phyloP scores from a whole-genome alignment of 192 early-diverging fungal genomes.

The Spinellus fusiger region DNA sequence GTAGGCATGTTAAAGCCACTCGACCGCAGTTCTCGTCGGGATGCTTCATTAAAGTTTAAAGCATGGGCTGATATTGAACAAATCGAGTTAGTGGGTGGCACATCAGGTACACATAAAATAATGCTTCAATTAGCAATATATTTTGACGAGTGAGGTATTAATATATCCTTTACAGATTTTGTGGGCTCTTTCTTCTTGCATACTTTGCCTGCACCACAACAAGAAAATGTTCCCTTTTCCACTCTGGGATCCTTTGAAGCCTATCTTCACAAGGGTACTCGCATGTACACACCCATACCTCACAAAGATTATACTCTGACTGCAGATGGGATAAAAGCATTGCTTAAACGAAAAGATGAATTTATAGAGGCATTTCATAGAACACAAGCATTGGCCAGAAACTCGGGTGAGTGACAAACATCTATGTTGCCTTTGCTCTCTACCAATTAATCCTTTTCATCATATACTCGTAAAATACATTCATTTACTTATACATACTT shows the following conservation, averaged over 20 bases:
- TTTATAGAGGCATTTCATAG: slow-evolving; percentile 1
- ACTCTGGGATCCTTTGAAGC: slow-evolving; percentile 18
- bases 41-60: slow-evolving; percentile 21
- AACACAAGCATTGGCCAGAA: slow-evolving; percentile 5
- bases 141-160: too few relatives aligned
- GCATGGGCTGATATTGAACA: slow-evolving; percentile 32
- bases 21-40: background rate
- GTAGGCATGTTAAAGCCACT: background rate
- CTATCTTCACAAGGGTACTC: slow-evolving; percentile 24
- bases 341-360: background rate
- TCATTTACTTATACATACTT: background rate
- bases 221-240: background rate
- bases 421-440: background rate
- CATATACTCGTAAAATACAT: background rate
- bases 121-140: too few relatives aligned
- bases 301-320: background rate
- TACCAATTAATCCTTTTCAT: background rate
- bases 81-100: slow-evolving; percentile 27
- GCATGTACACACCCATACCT: slow-evolving; percentile 1
- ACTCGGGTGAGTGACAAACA: slow-evolving; percentile 9
- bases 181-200: slow-evolving; percentile 22
- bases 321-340: background rate
- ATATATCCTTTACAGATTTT: background rate
- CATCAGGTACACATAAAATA: background rate
- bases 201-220: background rate